These are phyloP conservation scores for Acmispon strigosus DNA, from an alignment of 306 rosid genomes.

Conservation along the genomic window DNA sequence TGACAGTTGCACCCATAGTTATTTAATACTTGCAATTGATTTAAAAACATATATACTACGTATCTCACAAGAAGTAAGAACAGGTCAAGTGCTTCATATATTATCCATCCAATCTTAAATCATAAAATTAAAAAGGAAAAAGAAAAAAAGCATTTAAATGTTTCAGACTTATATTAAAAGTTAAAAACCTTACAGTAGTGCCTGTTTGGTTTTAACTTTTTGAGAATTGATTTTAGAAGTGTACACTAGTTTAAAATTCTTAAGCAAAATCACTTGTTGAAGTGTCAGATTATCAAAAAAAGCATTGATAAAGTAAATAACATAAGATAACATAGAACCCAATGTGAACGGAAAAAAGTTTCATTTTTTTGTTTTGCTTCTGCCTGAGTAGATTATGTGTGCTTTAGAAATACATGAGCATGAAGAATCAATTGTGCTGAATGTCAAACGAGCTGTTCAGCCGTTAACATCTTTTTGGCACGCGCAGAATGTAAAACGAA, in stretches of 20 bases:
- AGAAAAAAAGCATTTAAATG: neutral
- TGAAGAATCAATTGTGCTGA: neutral
- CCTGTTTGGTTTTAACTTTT: neutral
- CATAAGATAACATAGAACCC: neutral
- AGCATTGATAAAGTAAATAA: neutral
- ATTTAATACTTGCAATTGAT: neutral
- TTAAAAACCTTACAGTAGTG: neutral
- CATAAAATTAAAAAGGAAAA: neutral
- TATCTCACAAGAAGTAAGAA: neutral
- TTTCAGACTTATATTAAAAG: neutral
- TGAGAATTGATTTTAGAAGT: neutral
- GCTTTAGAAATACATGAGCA: neutral
- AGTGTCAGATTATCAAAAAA: neutral
- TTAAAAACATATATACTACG: neutral
- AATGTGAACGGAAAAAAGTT: slow-evolving; percentile 4
- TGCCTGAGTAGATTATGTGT: neutral
- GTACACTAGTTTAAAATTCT: neutral
- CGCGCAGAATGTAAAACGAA: neutral
- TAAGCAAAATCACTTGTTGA: neutral
- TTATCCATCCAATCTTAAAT: neutral
- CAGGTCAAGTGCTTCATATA: neutral
- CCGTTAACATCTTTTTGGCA: neutral
- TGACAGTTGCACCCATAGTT: neutral
- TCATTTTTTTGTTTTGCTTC: neutral
- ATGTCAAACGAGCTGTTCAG: slow-evolving; percentile 1